Base-by-base conservation (phyloP, 2,329 filamentous ascomycete species). In the Apiospora aurea region DNA sequence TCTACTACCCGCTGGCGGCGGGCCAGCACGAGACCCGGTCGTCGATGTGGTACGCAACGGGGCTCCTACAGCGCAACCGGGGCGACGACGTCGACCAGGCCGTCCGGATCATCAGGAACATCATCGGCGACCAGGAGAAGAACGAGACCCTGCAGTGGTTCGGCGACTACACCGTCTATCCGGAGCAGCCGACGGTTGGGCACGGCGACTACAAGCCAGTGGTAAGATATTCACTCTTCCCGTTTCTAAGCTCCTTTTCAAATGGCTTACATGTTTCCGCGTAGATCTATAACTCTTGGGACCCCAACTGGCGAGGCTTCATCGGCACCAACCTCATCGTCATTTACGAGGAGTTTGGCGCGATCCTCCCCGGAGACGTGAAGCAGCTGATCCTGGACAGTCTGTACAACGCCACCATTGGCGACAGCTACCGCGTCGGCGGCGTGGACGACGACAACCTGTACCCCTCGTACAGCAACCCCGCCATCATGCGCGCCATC, bases 231-330 rank as follows among this genome's bases (percentile, higher is more conserved):
- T 21, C 7, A 8, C 11, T 38, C 7, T 29, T 38, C 14, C 14
- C 29, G 29, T 4, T 47, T 5, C 7, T 7, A 47, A 26, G 11
- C 0, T 38, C 21, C 29, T 34, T 34, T 21, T 14, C n/a, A 18
- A 34, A 51, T 53, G 49, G 24, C 14, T 49, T 21, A 53, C 67
- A 53, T 38, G 4, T 49, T 10, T n/a, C 26, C 10, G 21, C 21
- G 2, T 46, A 71, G 70, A 73, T 86, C 24, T 86, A 88, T 73
- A 82, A 84, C 71, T 83, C 83, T 1, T 88, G 86, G 84, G 86
- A 88, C 75, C 86, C 86, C 0, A 88, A 88, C 71, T 88, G 86
- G 86, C 80, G 87, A 73, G 87, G 86, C 2, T 88, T 88, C 72
- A 82, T 88, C 41, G 85, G 85, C 2, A 87, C 85, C 0, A 83